A percentile compares a stretch with the other conserved stretches of the same genome.
Evolutionary conservation across 352 stramenopile genomes (phyloP).

Genomic region (Pythium biforme): DNA sequence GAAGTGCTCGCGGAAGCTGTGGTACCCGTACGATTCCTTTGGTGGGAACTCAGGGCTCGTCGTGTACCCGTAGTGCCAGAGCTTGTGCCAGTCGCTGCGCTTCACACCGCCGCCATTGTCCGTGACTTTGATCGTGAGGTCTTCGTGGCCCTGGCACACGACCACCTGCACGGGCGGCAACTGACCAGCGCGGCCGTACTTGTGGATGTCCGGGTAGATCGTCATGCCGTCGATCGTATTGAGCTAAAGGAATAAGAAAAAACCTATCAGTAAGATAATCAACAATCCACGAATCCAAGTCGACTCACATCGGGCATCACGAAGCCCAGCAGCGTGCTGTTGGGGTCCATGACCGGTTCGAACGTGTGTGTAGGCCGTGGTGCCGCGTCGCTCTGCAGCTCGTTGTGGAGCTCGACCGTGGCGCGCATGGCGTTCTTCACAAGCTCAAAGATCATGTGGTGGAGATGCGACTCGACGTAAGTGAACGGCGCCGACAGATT

Average conservation of each 20-base stretch:
- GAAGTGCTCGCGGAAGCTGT: constrained; percentile 84
- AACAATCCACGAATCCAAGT: not conserved
- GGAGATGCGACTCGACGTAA: constrained; percentile 79
- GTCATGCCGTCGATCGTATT: constrained; percentile 41
- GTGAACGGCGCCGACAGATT: constrained; percentile 67
- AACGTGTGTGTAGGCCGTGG: constrained; percentile 48
- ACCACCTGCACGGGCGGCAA: constrained; percentile 96
- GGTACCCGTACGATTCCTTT: constrained; percentile 63
- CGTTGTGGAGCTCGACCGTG: constrained; percentile 93
- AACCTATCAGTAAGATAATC: too few relatives aligned
- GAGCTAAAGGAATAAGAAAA: constrained; percentile 13
- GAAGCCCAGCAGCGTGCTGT: constrained; percentile 67
- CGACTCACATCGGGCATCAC: constrained; percentile 57
- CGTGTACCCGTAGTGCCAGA: constrained; percentile 99
- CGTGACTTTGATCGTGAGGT: constrained; percentile 97
- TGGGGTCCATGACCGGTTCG: constrained; percentile 66
- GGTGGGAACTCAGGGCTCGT: constrained; percentile 82
- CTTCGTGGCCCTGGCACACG: constrained; percentile 95
- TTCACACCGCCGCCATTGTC: constrained; percentile 98
- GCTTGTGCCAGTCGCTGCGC: constrained; percentile 94
- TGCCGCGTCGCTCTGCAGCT: constrained; percentile 38
- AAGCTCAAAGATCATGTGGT: constrained; percentile 94
- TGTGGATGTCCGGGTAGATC: constrained; percentile 75
- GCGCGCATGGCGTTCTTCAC: constrained; percentile 99
- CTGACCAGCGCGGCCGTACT: constrained; percentile 53